phyloP scores from a whole-genome alignment of 306 rosid species.

The Prunus dulcis region DNA sequence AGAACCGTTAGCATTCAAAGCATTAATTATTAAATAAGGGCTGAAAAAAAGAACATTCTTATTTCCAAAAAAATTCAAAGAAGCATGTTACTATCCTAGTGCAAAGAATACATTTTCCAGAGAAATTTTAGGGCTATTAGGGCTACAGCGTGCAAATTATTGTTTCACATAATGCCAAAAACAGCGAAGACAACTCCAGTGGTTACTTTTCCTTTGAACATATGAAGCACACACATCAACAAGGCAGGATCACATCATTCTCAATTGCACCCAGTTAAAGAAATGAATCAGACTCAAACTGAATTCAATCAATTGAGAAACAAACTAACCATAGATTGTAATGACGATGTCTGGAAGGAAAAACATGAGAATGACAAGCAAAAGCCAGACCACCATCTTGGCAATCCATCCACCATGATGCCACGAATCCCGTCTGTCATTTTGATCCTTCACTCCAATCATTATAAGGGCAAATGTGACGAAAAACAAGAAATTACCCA shows the following conservation, averaged over 20 bases:
- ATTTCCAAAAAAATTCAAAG: background rate
- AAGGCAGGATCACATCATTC: background rate
- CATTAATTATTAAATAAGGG: background rate
- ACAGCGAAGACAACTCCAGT: background rate
- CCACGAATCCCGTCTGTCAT: conserved; percentile 91
- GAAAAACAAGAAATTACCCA: conserved; percentile 90
- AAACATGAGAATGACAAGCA: conserved; percentile 77
- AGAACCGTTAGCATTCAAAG: background rate
- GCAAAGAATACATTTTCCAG: background rate
- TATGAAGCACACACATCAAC: background rate
- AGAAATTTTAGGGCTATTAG: background rate
- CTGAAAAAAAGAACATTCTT: background rate
- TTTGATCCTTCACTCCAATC: conserved; percentile 93
- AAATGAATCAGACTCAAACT: conserved; percentile 3
- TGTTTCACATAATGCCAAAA: background rate
- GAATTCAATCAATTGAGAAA: background rate
- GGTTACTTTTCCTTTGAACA: background rate
- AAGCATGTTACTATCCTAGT: background rate
- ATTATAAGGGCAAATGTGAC: conserved; percentile 68
- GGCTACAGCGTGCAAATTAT: background rate
- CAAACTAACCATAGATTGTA: conserved; percentile 58
- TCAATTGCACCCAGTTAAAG: background rate
- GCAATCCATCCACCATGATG: conserved; percentile 96
- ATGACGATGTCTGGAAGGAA: conserved; percentile 68
- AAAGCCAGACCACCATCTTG: conserved; percentile 70